Evolutionary conservation across 2,329 filamentous ascomycete species (phyloP).

Genomic region (Claviceps sp.): DNA sequence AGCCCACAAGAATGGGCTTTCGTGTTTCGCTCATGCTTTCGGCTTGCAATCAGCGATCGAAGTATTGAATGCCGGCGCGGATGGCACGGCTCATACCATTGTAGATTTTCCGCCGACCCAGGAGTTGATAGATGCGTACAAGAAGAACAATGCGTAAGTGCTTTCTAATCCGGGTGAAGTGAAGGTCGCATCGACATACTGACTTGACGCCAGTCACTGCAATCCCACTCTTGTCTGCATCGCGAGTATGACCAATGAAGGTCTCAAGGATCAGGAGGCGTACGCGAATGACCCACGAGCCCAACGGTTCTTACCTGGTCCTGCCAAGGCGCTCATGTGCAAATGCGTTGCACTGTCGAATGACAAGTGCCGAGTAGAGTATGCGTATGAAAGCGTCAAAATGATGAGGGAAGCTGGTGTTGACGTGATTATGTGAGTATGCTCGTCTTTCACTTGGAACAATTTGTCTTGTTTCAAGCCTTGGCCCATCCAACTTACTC

Average conservation of each 20-base stretch:
- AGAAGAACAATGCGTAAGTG: conserved; percentile 10
- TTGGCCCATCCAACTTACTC: background rate
- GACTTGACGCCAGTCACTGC: conserved; percentile 5
- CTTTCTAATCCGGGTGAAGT: background rate
- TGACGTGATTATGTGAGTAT: conserved; percentile 8
- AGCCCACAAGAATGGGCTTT: conserved; percentile 14
- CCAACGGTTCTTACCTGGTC: conserved; percentile 3
- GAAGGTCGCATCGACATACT: background rate
- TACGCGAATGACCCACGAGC: conserved; percentile 10
- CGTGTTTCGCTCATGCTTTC: conserved; percentile 16
- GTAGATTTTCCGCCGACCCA: conserved; percentile 14
- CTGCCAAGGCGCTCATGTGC: conserved; percentile 5
- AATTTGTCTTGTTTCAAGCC: background rate
- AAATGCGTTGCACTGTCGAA: conserved; percentile 4
- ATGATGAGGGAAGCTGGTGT: conserved; percentile 7
- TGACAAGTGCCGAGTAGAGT: conserved; percentile 5
- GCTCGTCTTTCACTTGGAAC: background rate
- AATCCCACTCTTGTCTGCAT: conserved; percentile 13
- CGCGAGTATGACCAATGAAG: conserved; percentile 13
- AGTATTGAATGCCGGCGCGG: conserved; percentile 14
- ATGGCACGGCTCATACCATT: conserved; percentile 20
- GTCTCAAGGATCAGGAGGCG: conserved; percentile 8
- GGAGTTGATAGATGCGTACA: conserved; percentile 12
- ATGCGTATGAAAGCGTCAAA: conserved; percentile 7
- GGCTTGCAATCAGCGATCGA: conserved; percentile 15